Percentiles rank a stretch among this genome's conserved stretches.
Evolutionary conservation across 2,329 filamentous ascomycete species (phyloP).

Genomic region (Blastomyces gilchristii): DNA sequence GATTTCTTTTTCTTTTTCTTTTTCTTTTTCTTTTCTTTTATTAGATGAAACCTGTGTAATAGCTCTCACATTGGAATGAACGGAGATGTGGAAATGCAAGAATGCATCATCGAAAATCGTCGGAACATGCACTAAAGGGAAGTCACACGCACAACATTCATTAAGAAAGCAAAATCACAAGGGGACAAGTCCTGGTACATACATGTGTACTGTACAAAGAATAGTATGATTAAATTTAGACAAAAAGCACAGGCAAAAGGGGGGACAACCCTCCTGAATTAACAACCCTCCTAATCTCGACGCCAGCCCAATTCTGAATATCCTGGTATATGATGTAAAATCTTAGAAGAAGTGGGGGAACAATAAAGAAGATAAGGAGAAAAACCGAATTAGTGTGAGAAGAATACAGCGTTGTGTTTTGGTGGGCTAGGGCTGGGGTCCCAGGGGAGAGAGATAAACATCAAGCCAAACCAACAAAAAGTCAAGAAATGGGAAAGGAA

Average conservation of each 20-base stretch:
- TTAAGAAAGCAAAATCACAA: background rate
- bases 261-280: background rate
- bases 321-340: slow-evolving; percentile 14
- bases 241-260: background rate
- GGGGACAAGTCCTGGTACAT: background rate
- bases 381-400: background rate
- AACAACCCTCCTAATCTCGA: slow-evolving; percentile 6
- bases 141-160: background rate
- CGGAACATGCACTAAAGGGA: background rate
- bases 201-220: background rate
- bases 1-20: background rate
- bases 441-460: background rate
- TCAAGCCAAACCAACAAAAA: background rate
- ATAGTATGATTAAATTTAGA: background rate
- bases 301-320: slow-evolving; percentile 14
- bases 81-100: background rate
- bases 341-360: slow-evolving; percentile 3
- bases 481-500: slow-evolving; percentile 5
- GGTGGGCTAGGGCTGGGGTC: background rate
- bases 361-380: background rate
- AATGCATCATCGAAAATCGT: background rate
- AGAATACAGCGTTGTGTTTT: background rate
- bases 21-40: too few relatives aligned
- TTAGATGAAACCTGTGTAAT: background rate
- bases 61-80: background rate